Conservation (phyloP, 345 rosid species). For the Hirschfeldia incana region DNA sequence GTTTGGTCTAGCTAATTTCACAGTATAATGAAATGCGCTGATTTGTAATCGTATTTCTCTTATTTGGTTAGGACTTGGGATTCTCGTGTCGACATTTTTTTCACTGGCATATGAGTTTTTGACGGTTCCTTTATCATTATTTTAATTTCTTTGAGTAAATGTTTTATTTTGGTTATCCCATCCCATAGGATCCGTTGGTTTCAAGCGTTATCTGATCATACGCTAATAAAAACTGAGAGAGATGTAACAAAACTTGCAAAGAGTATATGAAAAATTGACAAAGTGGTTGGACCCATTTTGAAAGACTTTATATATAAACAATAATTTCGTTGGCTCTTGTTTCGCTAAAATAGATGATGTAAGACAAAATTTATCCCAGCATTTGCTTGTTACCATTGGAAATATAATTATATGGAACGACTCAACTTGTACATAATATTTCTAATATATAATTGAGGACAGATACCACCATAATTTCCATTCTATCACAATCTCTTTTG, state of each 20-base stretch:
- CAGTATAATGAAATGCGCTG: not conserved
- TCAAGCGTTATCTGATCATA: conserved; percentile 14
- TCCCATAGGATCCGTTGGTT: conserved; percentile 8
- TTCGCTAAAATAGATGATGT: conserved; percentile 9
- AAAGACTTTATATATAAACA: not conserved
- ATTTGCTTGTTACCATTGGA: not conserved
- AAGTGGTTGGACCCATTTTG: conserved; percentile 22
- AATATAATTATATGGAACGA: not conserved
- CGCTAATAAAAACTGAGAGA: conserved; percentile 19
- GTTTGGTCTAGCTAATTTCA: not conserved
- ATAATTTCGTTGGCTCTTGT: conserved; percentile 13
- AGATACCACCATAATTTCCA: not conserved
- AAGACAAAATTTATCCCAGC: conserved; percentile 16
- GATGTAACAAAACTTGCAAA: conserved; percentile 17
- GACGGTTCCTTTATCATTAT: conserved; percentile 17
- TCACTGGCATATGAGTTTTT: conserved; percentile 19
- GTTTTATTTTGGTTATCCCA: conserved; percentile 9
- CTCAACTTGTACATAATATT: not conserved
- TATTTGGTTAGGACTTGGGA: conserved; percentile 11
- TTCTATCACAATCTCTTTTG: not conserved
- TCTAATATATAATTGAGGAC: not conserved
- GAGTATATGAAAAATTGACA: conserved; percentile 25
- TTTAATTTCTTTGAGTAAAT: not conserved
- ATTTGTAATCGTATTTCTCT: not conserved
- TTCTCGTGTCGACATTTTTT: conserved; percentile 24